Conservation (phyloP, 192 early-diverging fungal genomes). For the Geranomyces variabilis region DNA sequence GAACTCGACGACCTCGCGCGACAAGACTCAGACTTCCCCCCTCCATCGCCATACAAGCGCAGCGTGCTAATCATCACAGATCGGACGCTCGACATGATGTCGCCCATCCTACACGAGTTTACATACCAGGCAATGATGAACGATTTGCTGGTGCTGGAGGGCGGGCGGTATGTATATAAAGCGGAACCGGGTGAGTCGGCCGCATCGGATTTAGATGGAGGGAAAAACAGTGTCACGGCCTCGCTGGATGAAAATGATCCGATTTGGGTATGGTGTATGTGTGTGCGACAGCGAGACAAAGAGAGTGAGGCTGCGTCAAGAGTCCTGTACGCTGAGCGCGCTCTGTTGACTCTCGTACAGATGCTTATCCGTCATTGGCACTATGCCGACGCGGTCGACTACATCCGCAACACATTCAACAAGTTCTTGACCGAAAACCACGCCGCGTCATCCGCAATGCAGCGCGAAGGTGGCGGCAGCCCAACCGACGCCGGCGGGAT, state of each 20-base stretch:
- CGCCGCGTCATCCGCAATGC: slow-evolving; percentile 52
- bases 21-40: slow-evolving; percentile 65
- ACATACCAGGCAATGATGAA: slow-evolving; percentile 99
- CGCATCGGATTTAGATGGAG: not conserved
- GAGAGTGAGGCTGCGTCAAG: too few relatives aligned
- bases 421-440: slow-evolving; percentile 81
- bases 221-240: slow-evolving; percentile 15
- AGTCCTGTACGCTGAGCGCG: too few relatives aligned
- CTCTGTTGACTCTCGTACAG: slow-evolving; percentile 20
- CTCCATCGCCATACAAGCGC: slow-evolving; percentile 47
- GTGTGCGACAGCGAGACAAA: too few relatives aligned
- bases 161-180: slow-evolving; percentile 40
- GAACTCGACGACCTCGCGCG: slow-evolving; percentile 83
- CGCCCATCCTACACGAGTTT: slow-evolving; percentile 96
- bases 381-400: slow-evolving; percentile 76
- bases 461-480: slow-evolving; percentile 18
- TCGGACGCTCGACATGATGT: slow-evolving; percentile 85
- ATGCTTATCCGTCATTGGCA: slow-evolving; percentile 75
- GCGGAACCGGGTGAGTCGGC: not conserved
- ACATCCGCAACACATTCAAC: slow-evolving; percentile 74
- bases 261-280: slow-evolving; percentile 61
- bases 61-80: slow-evolving; percentile 89
- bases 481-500: slow-evolving; percentile 40
- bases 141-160: slow-evolving; percentile 74
- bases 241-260: slow-evolving; percentile 76